These are phyloP conservation scores for Suillus hirtellus DNA, from an alignment of 768 basidiomycete species.

Conservation along the genomic window DNA sequence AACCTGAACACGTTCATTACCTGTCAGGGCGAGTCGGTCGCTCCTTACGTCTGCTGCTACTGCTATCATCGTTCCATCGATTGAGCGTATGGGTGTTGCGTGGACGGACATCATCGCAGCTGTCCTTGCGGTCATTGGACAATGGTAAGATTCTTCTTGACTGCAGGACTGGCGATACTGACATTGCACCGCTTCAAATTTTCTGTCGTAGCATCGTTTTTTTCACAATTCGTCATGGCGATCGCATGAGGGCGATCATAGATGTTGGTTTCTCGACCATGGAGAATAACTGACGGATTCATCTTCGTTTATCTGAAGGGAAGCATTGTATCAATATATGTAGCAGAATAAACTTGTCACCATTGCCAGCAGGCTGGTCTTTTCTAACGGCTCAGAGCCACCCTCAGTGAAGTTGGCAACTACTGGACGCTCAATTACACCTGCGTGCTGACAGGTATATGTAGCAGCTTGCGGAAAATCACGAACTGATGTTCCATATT, in stretches of 20 bases:
- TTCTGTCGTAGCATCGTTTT: conserved; percentile 40
- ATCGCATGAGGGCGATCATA: conserved; percentile 48
- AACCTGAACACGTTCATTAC: neutral
- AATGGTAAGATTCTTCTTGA: conserved; percentile 38
- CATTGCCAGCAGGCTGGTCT: neutral
- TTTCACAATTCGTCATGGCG: conserved; percentile 49
- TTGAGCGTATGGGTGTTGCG: conserved; percentile 48
- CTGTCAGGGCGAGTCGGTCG: conserved; percentile 46
- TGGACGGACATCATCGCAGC: conserved; percentile 46
- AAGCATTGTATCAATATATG: neutral
- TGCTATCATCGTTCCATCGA: conserved; percentile 50
- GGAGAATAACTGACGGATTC: conserved; percentile 31
- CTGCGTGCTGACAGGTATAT: too few relatives aligned
- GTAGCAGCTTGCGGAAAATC: neutral
- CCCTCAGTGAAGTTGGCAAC: too few relatives aligned
- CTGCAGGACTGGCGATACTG: neutral
- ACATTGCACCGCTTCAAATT: neutral
- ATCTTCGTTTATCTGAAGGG: neutral
- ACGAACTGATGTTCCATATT: neutral
- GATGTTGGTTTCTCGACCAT: conserved; percentile 47
- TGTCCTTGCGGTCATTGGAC: conserved; percentile 45
- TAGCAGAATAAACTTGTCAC: neutral
- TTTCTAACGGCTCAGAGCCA: neutral
- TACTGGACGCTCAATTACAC: too few relatives aligned
- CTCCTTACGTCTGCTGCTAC: conserved; percentile 44